Base-by-base conservation (phyloP, 495 filamentous ascomycete genomes). In the Polyplosphaeria fusca region DNA sequence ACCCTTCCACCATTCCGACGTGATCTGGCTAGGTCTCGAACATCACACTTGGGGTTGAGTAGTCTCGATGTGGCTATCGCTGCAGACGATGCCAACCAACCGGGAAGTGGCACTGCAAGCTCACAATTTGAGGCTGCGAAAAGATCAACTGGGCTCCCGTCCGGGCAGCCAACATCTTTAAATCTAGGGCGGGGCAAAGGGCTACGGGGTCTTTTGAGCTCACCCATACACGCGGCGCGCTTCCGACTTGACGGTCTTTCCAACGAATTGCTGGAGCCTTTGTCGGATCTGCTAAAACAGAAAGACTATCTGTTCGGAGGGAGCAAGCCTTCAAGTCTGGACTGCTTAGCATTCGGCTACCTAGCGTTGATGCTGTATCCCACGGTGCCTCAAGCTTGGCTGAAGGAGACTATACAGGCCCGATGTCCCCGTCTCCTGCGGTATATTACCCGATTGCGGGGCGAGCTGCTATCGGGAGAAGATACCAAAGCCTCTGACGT, bases 341-440 rank as follows among this genome's bases (percentile, higher is more conserved):
- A 95, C 70, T 95, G 87, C 67, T 63, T 95, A 23, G 84, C 80
- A 1, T 76, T 86, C 53, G 93, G 82, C 19, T 95, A 92, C 70
- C 71, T 96, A 38, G 78, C 81, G 5, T 69, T 96, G 38, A 86
- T 87, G 70, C 71, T 88, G 2, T 75, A 86, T 18, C 82, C 87
- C 2, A 77, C 85, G 0, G 67, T 93, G 24, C 86, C 89, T 19
- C 78, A 86, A 46, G 68, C 80, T 22, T 96, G 88, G 83, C 75
- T 95, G 19, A 73, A 75, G 43, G 79, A 85, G 44, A 74, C 77
- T 5, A 76, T 96, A 69, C 68, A 73, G 48, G 68, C 60, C 38
- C 79, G 81, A 60, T 86, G 80, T 46, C 73, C 75, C 3, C 65
- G 64, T 2, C 57, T 92, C 26, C 68, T 73, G 14, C 68, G 53